phyloP scores from a whole-genome alignment of 1,284 basidiomycete species.

The Tausonia pullulans region DNA sequence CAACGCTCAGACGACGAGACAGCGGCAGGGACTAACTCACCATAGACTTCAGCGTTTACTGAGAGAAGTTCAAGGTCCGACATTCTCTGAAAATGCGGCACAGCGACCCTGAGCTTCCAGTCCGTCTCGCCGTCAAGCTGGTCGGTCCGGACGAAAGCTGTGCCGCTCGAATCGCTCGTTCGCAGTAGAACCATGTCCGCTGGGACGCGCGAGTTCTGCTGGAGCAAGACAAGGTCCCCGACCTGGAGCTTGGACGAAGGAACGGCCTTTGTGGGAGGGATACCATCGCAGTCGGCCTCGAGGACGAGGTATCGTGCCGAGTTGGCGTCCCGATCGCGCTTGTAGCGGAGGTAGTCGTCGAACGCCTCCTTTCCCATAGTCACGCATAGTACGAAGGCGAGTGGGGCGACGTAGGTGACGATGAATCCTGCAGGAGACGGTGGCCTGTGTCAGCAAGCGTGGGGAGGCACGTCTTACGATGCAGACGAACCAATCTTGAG shows the following conservation, averaged over 20 bases:
- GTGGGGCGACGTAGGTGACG: conserved; percentile 87
- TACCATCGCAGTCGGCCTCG: conserved; percentile 19
- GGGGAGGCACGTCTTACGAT: background rate
- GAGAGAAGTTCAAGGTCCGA: conserved; percentile 54
- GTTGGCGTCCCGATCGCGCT: conserved; percentile 87
- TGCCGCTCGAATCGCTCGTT: conserved; percentile 63
- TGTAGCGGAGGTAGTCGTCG: conserved; percentile 89
- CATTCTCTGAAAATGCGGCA: conserved; percentile 69
- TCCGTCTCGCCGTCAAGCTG: conserved; percentile 98
- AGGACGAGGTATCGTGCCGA: conserved; percentile 81
- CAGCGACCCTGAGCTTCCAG: conserved; percentile 91
- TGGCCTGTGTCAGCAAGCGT: background rate
- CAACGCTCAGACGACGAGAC: background rate
- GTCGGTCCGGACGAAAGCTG: conserved; percentile 95
- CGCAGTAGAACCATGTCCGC: conserved; percentile 85
- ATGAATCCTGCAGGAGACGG: conserved; percentile 61
- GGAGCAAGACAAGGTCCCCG: conserved; percentile 80
- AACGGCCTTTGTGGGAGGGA: conserved; percentile 55
- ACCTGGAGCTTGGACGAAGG: conserved; percentile 83
- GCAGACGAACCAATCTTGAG: conserved; percentile 72
- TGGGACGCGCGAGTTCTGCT: conserved; percentile 96
- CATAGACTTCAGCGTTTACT: conserved; percentile 74
- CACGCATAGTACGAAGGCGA: conserved; percentile 85
- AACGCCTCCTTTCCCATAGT: conserved; percentile 99
- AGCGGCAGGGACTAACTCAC: conserved; percentile 35